Evolutionary conservation across 129 eudicot genomes (phyloP), one percentile per base, ranked within the genome.

Genomic region (Mikania micrantha): DNA sequence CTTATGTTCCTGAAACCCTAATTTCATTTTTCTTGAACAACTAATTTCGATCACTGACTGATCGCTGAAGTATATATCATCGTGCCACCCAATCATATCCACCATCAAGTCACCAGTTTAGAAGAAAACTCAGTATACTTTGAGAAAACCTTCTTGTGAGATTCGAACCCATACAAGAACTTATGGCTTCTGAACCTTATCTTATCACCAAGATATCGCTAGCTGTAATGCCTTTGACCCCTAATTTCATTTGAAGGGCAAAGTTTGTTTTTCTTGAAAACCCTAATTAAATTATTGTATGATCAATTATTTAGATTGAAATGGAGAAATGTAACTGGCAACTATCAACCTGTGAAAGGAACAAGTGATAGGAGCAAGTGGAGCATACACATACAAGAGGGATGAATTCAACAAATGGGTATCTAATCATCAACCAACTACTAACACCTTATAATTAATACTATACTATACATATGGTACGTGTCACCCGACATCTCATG

Each of bases 391-490:
- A 66, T 47, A 65, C 68, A 67, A 32, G 68, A 32, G 60, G 68
- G 49, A 16, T 66, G 50, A 67, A 75, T 38, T 66, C 64, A 72
- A 48, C 17, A 72, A 74, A 75, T 75, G 79, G 79, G 36, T 67
- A 67, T 75, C 79, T 75, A 75, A 67, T 75, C 79, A 75, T 69
- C 74, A 34, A 67, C 63, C 74, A 75, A 45, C 25, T 32, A 9
- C 25, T 74, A 42, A 66, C 52, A 72, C 32, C 52, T 9, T 48
- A 44, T 8, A 19, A n/a, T 21, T 3, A 11, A 12, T 62, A 54
- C 29, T 9, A 24, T 54, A 32, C 29, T 41, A 36, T 58, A 32
- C 6, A 32, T 32, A n/a, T n/a, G n/a, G n/a, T n/a, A n/a, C 74
- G 4, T 53, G 69, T 75, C 62, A 58, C 40, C 74, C 74, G 79